Base-by-base conservation (phyloP, 2,329 filamentous ascomycete species). In the Emergomyces pasteurianus region DNA sequence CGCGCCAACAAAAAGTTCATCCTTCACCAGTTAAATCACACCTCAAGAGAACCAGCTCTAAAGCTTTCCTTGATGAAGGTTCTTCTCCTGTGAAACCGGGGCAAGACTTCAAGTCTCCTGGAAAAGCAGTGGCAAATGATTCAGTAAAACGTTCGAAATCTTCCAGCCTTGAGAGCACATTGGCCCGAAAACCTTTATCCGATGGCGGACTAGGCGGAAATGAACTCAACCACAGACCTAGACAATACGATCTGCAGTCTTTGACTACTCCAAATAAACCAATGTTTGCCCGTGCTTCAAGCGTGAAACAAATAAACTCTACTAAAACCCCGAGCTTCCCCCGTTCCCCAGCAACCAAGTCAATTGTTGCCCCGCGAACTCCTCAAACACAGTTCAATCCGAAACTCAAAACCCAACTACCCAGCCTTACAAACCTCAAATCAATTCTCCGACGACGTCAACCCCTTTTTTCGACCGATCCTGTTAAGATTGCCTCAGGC, bases 191-290 rank as follows among this genome's bases (percentile, higher is more conserved):
- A 49, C 63, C 67, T 38, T 59, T 65, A 28, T 60, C 60, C 31
- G 64, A 65, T 52, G 65, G 67, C 26, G 55, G 53, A 16, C 66
- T 67, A 38, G 63, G 63, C 57, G 65, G 65, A 58, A 66, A 68
- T 23, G 63, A 63, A 55, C 69, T 63, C 21, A 63, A 65, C 43
- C 58, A 66, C 34, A 70, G 68, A 31, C 78, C 81, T 52, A 80
- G 80, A 66, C 75, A 67, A 72, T 72, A 66, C 65, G 75, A 72
- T 68, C 75, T 72, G 67, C 79, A 79, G 63, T 85, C 79, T 62
- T 77, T 92, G 36, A 83, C 86, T 73, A 95, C 89, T 6, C 90
- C 91, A 0, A 94, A 89, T 9, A 90, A 90, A 71, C 79, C 89
- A 8, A 90, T 88, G 0, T 73, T 89, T 58, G 83, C 85, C 40